Evolutionary conservation across 108 stramenopile species (phyloP).

Genomic region (Epipyxis sp.): DNA sequence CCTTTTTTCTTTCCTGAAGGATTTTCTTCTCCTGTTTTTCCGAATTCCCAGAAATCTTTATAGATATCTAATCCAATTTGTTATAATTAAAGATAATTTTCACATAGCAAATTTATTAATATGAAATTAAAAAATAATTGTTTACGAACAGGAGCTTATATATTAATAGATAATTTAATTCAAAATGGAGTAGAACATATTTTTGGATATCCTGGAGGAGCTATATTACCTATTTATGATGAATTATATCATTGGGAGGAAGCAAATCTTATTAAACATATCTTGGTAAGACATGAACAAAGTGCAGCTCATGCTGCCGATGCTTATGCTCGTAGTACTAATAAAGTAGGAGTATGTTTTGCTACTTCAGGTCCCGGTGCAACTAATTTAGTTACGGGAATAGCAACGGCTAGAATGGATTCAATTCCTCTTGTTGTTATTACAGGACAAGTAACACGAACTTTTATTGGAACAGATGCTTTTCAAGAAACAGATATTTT

Average conservation of each 20-base stretch:
- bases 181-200: slow-evolving; percentile 68
- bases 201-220: slow-evolving; percentile 85
- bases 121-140: not conserved
- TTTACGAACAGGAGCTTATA: slow-evolving; percentile 9
- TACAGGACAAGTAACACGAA: slow-evolving; percentile 75
- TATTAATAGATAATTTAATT: not conserved
- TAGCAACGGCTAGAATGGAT: slow-evolving; percentile 80
- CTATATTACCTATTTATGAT: slow-evolving; percentile 65
- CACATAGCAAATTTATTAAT: not conserved
- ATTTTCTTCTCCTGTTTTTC: too few species aligned
- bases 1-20: too few species aligned
- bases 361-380: slow-evolving; percentile 87
- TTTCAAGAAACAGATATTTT: slow-evolving; percentile 79
- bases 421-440: slow-evolving; percentile 79
- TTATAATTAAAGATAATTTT: not conserved
- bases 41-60: too few species aligned
- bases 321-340: slow-evolving; percentile 75
- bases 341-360: slow-evolving; percentile 74
- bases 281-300: slow-evolving; percentile 79
- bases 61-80: too few species aligned
- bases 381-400: slow-evolving; percentile 79
- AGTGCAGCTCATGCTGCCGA: slow-evolving; percentile 79
- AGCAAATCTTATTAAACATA: slow-evolving; percentile 68
- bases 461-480: slow-evolving; percentile 70
- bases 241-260: slow-evolving; percentile 10